Evolutionary conservation across 495 filamentous ascomycete genomes (phyloP).

Genomic region (Haplographium delicatum): DNA sequence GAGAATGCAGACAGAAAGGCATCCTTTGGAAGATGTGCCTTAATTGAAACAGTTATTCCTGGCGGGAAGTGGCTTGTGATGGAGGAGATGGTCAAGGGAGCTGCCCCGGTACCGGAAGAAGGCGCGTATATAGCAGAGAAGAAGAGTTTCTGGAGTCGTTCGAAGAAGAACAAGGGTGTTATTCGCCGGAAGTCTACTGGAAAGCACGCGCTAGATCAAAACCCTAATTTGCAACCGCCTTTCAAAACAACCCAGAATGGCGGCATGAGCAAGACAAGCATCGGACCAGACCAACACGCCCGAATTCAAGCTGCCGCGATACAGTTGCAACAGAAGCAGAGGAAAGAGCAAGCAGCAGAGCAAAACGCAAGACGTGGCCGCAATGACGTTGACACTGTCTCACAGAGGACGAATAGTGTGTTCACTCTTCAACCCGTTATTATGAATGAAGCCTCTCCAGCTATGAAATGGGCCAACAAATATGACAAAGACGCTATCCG

Average conservation of each 20-base stretch:
- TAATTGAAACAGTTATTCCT: conserved; percentile 80
- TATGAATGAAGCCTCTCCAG: conserved; percentile 80
- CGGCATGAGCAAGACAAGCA: conserved; percentile 77
- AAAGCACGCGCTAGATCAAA: conserved; percentile 37
- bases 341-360: conserved; percentile 48
- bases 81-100: conserved; percentile 94
- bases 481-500: conserved; percentile 84
- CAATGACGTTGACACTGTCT: conserved; percentile 46
- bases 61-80: conserved; percentile 86
- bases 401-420: conserved; percentile 82
- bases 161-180: conserved; percentile 60
- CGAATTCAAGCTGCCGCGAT: conserved; percentile 86
- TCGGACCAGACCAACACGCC: conserved; percentile 87
- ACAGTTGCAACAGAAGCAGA: conserved; percentile 66
- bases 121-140: conserved; percentile 91
- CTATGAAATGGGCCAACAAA: conserved; percentile 91
- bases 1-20: conserved; percentile 81
- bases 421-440: conserved; percentile 85
- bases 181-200: conserved; percentile 60
- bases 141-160: conserved; percentile 84
- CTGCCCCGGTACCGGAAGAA: conserved; percentile 76
- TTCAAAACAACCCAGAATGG: conserved; percentile 31
- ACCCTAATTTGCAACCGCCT: conserved; percentile 14
- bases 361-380: conserved; percentile 41
- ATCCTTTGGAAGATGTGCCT: conserved; percentile 87